Base-by-base conservation (phyloP, 495 filamentous ascomycete species). In the Parathielavia appendiculata region DNA sequence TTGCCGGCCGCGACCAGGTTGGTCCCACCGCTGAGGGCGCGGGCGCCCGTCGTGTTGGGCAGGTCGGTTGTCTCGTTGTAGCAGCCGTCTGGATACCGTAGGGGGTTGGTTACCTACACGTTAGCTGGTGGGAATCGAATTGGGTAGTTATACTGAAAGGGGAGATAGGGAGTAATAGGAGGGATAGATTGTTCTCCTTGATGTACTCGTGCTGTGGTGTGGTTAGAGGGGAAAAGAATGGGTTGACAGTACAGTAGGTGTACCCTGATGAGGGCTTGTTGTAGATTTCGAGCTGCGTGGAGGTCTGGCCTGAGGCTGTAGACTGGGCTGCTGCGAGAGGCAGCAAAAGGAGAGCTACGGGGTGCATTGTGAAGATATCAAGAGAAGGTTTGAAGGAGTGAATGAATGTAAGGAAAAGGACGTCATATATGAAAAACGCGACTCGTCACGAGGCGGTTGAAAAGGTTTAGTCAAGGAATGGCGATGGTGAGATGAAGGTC, bases 51-150 rank as follows among this genome's bases (percentile, higher is more conserved):
- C 22, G 59, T 71, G 47, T 64, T 66, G 6, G 69, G 53, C 0
- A 73, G n/a, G 19, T 57, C 55, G 1, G 69, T 72, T 13, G 76
- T 76, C 62, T 82, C 77, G 51, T 78, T 77, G 58, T 68, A 79
- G 67, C 79, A 82, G n/a, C 79, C 79, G 4, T 60, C 26, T 30
- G 26, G 2, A 3, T 30, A 3, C 6, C 6, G 6, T 30, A 30
- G 2, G 2, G 2, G 2, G 26, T 2, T 30, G 26, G 26, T 30
- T 6, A 30, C 3, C 26, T 6, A 2, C 26, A 6, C 26, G 26
- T 30, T 30, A 3, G 26, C 26, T 2, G 26, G 26, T 30, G 26
- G 26, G 26, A 6, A 30, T 2, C 6, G 26, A n/a, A n/a, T n/a
- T n/a, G n/a, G n/a, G n/a, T n/a, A n/a, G n/a, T n/a, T n/a, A n/a